Conservation (phyloP, 2,329 filamentous ascomycete genomes). For the Fusarium domesticum region DNA sequence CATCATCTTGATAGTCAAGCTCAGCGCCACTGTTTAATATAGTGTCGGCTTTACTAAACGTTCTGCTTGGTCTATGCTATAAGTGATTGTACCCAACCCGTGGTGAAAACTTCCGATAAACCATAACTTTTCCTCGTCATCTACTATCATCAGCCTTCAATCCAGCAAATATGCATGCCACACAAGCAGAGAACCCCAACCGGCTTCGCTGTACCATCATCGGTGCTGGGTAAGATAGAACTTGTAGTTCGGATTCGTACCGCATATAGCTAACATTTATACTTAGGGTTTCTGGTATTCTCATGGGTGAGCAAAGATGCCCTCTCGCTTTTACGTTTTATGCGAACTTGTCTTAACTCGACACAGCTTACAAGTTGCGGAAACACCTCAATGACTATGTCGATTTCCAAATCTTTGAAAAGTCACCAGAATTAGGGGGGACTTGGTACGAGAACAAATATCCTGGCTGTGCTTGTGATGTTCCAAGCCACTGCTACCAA, state of each 20-base stretch:
- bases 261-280: not conserved
- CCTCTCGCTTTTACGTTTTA: not conserved
- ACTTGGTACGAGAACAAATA: slow-evolving; percentile 44
- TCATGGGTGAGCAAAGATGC: slow-evolving; percentile 7
- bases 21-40: no score
- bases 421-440: slow-evolving; percentile 42
- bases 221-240: not conserved
- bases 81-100: no score
- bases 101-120: no score
- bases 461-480: slow-evolving; percentile 39
- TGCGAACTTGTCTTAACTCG: not conserved
- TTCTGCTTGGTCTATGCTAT: no score
- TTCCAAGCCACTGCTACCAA: slow-evolving; percentile 43
- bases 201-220: not conserved
- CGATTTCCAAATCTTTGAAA: slow-evolving; percentile 39
- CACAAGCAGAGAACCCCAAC: not conserved
- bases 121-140: not conserved
- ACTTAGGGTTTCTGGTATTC: slow-evolving; percentile 9
- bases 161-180: not conserved
- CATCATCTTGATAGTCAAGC: no score
- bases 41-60: no score
- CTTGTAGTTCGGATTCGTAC: not conserved
- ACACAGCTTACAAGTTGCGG: slow-evolving; percentile 19
- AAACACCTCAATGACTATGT: slow-evolving; percentile 16
- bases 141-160: not conserved